These are phyloP conservation scores for Ceratocystis cacaofunesta DNA, from an alignment of 2,329 filamentous ascomycete genomes.

Conservation along the genomic window DNA sequence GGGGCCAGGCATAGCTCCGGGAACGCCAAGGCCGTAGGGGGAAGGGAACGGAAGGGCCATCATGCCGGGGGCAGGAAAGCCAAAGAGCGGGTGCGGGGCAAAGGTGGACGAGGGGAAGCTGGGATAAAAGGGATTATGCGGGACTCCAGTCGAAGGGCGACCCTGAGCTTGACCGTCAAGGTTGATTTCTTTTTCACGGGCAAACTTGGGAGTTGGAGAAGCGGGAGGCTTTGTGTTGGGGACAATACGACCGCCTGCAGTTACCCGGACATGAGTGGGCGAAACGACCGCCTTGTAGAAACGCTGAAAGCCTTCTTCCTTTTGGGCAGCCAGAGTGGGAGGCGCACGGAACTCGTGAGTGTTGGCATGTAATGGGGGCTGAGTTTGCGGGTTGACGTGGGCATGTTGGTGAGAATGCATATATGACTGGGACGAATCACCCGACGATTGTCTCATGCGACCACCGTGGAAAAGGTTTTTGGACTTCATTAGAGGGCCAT, in stretches of 20 bases:
- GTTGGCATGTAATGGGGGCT: not conserved
- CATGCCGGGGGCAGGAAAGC: conserved; percentile 22
- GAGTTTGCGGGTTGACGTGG: conserved; percentile 17
- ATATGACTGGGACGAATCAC: conserved; percentile 5
- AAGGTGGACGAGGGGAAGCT: conserved; percentile 21
- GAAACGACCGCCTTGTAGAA: conserved; percentile 56
- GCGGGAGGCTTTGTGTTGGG: conserved; percentile 43
- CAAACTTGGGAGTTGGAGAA: conserved; percentile 36
- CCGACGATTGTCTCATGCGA: conserved; percentile 12
- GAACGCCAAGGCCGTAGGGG: conserved; percentile 9
- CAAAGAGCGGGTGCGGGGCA: conserved; percentile 24
- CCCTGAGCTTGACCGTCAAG: conserved; percentile 7
- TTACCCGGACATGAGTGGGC: conserved; percentile 51
- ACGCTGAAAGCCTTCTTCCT: conserved; percentile 49
- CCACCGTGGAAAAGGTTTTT: conserved; percentile 13
- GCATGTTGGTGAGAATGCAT: not conserved
- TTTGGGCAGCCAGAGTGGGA: conserved; percentile 37
- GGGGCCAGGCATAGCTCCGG: conserved; percentile 1
- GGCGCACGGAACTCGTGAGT: conserved; percentile 40
- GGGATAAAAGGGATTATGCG: conserved; percentile 20
- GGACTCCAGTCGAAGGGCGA: conserved; percentile 22
- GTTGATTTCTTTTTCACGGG: conserved; percentile 11
- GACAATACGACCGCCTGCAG: conserved; percentile 51
- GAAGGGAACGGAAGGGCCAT: conserved; percentile 19
- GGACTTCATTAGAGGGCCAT: conserved; percentile 5